Conservation (phyloP, 306 rosid genomes). For the Rosa rugosa region DNA sequence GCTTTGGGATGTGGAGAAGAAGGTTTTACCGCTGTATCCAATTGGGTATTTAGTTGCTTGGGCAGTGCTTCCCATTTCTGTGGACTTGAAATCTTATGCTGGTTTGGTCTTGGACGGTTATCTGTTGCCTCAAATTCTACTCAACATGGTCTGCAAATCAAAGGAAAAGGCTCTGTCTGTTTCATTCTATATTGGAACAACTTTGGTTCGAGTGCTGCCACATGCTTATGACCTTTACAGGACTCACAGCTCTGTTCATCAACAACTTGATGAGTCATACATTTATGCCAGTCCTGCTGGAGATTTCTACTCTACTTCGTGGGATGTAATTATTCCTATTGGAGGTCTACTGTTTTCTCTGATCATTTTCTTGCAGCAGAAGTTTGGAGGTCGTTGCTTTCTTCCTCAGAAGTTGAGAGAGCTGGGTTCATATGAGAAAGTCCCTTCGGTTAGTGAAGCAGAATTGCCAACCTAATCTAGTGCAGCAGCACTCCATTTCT, state of each 20-base stretch:
- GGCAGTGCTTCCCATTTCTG: neutral
- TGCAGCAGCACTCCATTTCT: neutral
- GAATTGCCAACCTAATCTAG: conserved; percentile 16
- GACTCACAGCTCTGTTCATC: conserved; percentile 12
- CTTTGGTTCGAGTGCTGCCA: conserved; percentile 50
- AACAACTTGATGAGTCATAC: conserved; percentile 26
- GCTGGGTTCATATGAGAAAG: conserved; percentile 31
- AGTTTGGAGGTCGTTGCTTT: conserved; percentile 48
- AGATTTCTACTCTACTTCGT: conserved; percentile 48
- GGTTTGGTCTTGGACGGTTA: conserved; percentile 47
- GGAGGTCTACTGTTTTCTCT: conserved; percentile 45
- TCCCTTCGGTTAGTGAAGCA: conserved; percentile 29
- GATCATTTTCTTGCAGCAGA: conserved; percentile 59
- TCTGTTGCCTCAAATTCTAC: conserved; percentile 61
- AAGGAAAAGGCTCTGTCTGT: conserved; percentile 38
- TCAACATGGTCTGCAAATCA: conserved; percentile 30
- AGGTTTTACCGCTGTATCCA: conserved; percentile 20
- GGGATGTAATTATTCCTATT: conserved; percentile 54
- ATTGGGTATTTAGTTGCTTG: neutral
- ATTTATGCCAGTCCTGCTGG: conserved; percentile 45
- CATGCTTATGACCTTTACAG: conserved; percentile 64
- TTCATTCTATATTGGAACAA: conserved; percentile 56
- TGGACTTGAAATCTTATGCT: neutral
- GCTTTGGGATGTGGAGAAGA: conserved; percentile 47
- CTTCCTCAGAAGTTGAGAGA: conserved; percentile 39